phyloP scores from a whole-genome alignment of 75 land plant genomes.

The Sequoia sempervirens region DNA sequence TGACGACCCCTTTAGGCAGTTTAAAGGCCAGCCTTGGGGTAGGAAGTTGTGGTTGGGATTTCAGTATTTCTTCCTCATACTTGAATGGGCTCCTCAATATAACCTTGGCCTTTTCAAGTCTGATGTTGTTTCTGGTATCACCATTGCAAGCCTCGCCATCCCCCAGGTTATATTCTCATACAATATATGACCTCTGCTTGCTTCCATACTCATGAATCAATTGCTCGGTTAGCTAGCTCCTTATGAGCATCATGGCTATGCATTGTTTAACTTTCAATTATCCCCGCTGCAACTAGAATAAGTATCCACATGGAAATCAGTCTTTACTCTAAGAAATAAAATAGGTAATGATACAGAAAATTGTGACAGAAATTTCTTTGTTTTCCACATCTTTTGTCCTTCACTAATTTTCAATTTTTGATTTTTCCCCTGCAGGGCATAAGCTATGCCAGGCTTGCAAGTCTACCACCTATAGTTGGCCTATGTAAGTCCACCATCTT shows the following conservation, averaged over 20 bases:
- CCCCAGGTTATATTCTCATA: conserved; percentile 26
- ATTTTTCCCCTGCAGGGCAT: conserved; percentile 25
- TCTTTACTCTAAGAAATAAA: neutral
- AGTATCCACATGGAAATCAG: neutral
- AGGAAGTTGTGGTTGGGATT: conserved; percentile 15
- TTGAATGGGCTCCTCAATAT: conserved; percentile 32
- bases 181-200: neutral
- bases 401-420: neutral
- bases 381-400: neutral
- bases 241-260: neutral
- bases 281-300: neutral
- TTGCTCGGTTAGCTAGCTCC: neutral
- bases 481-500: conserved; percentile 27
- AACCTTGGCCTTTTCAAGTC: conserved; percentile 11
- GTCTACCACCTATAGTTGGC: conserved; percentile 38
- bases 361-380: neutral
- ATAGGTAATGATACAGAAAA: neutral
- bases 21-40: conserved; percentile 22
- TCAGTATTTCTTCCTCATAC: conserved; percentile 32
- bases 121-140: conserved; percentile 40
- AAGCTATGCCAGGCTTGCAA: conserved; percentile 48
- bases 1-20: conserved; percentile 41
- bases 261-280: neutral
- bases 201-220: neutral
- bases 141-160: conserved; percentile 50